A percentile compares a stretch with the other conserved stretches of the same genome.
Evolutionary conservation across 768 basidiomycete species (phyloP).

Genomic region (Tricholoma furcatifolium): DNA sequence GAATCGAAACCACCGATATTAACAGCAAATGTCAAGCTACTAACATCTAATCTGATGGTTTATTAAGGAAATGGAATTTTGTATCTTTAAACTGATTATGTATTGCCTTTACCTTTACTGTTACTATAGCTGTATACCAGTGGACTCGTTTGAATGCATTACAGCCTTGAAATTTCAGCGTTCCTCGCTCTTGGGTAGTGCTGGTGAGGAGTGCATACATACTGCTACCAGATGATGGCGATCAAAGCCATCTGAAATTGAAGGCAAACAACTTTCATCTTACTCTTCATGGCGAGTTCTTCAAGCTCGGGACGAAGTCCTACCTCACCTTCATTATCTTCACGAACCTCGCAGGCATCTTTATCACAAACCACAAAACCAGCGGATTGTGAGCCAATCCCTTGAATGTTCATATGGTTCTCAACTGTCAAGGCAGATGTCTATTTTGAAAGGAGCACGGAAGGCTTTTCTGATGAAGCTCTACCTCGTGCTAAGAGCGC

Average conservation of each 20-base stretch:
- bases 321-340: constrained; percentile 12
- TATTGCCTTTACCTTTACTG: background rate
- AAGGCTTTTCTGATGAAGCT: constrained; percentile 77
- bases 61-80: background rate
- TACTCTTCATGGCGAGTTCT: constrained; percentile 12
- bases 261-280: background rate
- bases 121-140: background rate
- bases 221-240: too few relatives aligned
- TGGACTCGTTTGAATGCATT: background rate
- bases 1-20: constrained; percentile 12
- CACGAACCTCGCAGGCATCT: constrained; percentile 12
- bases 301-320: constrained; percentile 14
- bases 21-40: background rate
- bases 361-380: constrained; percentile 21
- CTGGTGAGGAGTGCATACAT: too few relatives aligned
- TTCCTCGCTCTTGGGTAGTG: too few relatives aligned
- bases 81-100: constrained; percentile 5
- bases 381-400: constrained; percentile 30
- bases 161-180: too few relatives aligned
- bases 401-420: background rate
- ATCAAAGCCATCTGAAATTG: background rate
- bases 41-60: background rate
- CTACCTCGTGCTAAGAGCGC: constrained; percentile 85
- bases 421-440: constrained; percentile 58
- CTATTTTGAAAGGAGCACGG: constrained; percentile 82